Conservation (phyloP, 1,284 basidiomycete species). For the Irpex sp. region DNA sequence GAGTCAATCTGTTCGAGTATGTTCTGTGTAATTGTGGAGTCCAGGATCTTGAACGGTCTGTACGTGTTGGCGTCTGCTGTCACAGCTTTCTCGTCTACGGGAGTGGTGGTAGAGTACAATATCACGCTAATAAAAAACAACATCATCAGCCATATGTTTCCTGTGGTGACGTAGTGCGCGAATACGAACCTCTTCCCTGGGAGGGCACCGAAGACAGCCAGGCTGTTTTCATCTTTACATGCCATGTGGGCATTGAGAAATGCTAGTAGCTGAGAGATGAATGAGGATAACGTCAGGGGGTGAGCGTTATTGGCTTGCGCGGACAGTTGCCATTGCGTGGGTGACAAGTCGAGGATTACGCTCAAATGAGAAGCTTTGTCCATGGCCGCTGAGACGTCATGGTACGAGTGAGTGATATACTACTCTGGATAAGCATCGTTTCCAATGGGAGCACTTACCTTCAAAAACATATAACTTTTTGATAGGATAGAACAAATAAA, state of each 20-base stretch:
- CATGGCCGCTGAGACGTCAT: conserved; percentile 27
- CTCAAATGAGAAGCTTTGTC: conserved; percentile 67
- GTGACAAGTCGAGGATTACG: conserved; percentile 79
- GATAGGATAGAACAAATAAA: neutral
- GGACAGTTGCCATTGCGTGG: conserved; percentile 74
- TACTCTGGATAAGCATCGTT: neutral
- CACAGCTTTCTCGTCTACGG: conserved; percentile 29
- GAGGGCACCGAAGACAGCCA: conserved; percentile 88
- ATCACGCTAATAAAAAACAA: conserved; percentile 43
- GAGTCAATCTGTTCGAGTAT: conserved; percentile 58
- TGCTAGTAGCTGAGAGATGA: conserved; percentile 78
- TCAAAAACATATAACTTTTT: neutral
- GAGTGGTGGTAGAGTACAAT: conserved; percentile 66
- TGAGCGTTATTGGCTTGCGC: conserved; percentile 40
- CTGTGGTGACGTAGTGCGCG: neutral
- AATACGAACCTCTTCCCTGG: conserved; percentile 67
- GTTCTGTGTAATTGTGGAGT: conserved; percentile 58
- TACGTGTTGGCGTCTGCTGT: conserved; percentile 74
- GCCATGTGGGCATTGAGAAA: conserved; percentile 94
- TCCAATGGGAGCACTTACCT: neutral
- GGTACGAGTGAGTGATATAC: neutral
- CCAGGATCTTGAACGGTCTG: conserved; percentile 74
- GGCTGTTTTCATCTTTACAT: conserved; percentile 84
- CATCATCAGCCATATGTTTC: conserved; percentile 4
- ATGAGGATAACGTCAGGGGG: conserved; percentile 57